phyloP scores from a whole-genome alignment of 75 land plant species.

The Pinus albicaulis region DNA sequence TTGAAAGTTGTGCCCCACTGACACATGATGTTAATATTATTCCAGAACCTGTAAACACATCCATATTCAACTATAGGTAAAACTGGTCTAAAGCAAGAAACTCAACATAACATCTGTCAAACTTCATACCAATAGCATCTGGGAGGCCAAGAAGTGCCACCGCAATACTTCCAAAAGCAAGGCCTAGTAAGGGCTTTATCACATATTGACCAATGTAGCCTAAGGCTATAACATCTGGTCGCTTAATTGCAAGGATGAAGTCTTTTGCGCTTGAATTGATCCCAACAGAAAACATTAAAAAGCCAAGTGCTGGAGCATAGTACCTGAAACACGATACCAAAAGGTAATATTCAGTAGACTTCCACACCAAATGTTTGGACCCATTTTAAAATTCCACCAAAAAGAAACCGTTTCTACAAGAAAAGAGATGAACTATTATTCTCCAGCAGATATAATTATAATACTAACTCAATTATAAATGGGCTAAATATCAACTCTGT shows the following conservation, averaged over 20 bases:
- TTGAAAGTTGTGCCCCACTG: constrained; percentile 98
- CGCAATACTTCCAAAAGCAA: constrained; percentile 60
- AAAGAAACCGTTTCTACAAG: no score
- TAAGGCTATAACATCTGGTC: constrained; percentile 69
- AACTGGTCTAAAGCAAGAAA: not conserved
- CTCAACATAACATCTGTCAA: not conserved
- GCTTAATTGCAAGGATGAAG: constrained; percentile 73
- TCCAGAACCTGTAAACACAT: constrained; percentile 75
- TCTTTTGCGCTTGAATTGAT: constrained; percentile 84
- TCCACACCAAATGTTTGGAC: no score
- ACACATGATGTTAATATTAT: constrained; percentile 91
- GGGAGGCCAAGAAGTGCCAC: constrained; percentile 67
- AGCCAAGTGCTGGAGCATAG: constrained; percentile 94
- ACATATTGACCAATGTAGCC: constrained; percentile 88
- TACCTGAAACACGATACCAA: constrained; percentile 51
- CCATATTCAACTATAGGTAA: not conserved
- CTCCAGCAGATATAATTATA: no score
- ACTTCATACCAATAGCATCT: constrained; percentile 59
- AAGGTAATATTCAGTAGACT: not conserved
- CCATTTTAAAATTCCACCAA: no score
- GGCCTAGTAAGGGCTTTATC: constrained; percentile 84
- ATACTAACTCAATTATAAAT: no score
- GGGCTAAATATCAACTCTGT: no score
- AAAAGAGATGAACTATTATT: no score
- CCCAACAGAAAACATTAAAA: constrained; percentile 99